Conservation (phyloP, 2,329 filamentous ascomycete species). For the Acrocalymma vagum region DNA sequence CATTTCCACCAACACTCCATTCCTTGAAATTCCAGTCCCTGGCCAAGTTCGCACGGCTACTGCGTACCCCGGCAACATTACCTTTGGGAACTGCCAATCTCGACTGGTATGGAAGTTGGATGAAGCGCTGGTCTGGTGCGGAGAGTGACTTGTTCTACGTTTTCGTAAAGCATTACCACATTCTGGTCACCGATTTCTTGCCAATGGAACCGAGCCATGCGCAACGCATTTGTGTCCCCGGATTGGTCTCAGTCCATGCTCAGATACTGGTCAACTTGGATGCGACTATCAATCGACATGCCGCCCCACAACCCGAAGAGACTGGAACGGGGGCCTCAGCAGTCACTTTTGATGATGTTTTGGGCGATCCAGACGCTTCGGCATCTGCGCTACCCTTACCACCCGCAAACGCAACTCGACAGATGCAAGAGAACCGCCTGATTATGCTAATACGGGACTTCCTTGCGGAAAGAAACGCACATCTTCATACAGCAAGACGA, state of each 20-base stretch:
- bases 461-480: constrained; percentile 67
- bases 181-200: constrained; percentile 73
- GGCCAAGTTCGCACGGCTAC: constrained; percentile 63
- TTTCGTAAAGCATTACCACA: constrained; percentile 87
- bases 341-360: constrained; percentile 72
- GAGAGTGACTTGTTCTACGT: constrained; percentile 93
- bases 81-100: constrained; percentile 76
- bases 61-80: constrained; percentile 72
- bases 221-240: constrained; percentile 74
- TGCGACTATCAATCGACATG: constrained; percentile 81
- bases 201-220: constrained; percentile 57
- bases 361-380: constrained; percentile 71
- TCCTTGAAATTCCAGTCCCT: constrained; percentile 70
- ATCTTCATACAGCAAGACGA: constrained; percentile 66
- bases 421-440: constrained; percentile 89
- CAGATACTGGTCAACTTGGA: constrained; percentile 83
- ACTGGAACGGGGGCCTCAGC: constrained; percentile 51
- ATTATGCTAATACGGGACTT: constrained; percentile 85
- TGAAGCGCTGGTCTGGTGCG: constrained; percentile 83
- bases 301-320: constrained; percentile 49
- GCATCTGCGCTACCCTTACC: constrained; percentile 69
- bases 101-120: constrained; percentile 87
- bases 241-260: constrained; percentile 80
- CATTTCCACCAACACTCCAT: constrained; percentile 74
- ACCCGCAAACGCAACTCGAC: constrained; percentile 74